Percentiles rank a stretch among this genome's conserved stretches.
Conservation (phyloP, 805 yeast genomes). For the Lachancea sp. region DNA sequence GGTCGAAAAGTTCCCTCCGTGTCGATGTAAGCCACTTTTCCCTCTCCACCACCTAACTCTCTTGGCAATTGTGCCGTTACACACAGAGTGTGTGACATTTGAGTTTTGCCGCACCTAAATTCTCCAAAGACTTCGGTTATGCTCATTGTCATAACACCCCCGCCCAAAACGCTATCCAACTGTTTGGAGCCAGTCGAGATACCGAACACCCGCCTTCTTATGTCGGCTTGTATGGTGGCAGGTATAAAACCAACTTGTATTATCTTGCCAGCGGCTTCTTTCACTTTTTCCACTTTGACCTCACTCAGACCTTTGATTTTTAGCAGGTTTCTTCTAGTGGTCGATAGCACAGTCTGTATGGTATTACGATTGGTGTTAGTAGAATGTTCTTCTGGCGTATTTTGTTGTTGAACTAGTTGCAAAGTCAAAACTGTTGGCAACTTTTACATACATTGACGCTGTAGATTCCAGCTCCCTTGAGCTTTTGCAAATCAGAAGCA, state of each 20-base stretch:
- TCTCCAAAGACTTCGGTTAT: slow-evolving; percentile 78
- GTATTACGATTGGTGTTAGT: not conserved
- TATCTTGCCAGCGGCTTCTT: slow-evolving; percentile 64
- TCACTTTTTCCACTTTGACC: slow-evolving; percentile 70
- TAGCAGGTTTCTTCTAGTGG: slow-evolving; percentile 57
- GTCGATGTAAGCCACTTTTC: slow-evolving; percentile 72
- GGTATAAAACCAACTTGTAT: slow-evolving; percentile 65
- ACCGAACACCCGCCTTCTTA: slow-evolving; percentile 56
- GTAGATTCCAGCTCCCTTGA: slow-evolving; percentile 60
- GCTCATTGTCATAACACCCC: slow-evolving; percentile 71
- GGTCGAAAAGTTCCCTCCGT: slow-evolving; percentile 82
- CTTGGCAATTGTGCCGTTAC: slow-evolving; percentile 69
- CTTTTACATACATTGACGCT: slow-evolving; percentile 49
- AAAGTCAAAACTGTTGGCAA: not conserved
- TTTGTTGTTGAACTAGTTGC: no score
- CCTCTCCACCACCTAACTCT: slow-evolving; percentile 72
- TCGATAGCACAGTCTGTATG: slow-evolving; percentile 43
- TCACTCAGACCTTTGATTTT: slow-evolving; percentile 69
- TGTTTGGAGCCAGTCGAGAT: slow-evolving; percentile 69
- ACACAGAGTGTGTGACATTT: slow-evolving; percentile 70
- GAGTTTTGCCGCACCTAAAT: slow-evolving; percentile 78
- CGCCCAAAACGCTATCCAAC: slow-evolving; percentile 62
- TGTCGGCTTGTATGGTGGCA: slow-evolving; percentile 60
- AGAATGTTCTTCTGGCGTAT: not conserved
- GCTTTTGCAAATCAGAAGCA: slow-evolving; percentile 61